Conservation (phyloP, 768 basidiomycete genomes). For the Hemileccinum impolitum region DNA sequence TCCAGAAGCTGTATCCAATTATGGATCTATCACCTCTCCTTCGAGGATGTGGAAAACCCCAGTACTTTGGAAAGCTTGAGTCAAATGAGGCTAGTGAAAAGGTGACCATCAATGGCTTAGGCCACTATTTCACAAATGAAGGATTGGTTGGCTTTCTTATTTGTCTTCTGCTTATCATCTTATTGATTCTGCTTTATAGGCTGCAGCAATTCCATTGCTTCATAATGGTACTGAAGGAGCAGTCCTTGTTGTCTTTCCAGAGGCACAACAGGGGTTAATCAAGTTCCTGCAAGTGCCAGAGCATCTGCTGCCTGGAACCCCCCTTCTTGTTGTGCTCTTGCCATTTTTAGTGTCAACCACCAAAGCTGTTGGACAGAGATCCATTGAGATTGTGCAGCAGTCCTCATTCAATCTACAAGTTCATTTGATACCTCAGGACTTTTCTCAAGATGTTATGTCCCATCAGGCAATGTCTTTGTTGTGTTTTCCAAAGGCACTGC, state of each 20-base stretch:
- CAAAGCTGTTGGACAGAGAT: slow-evolving; percentile 16
- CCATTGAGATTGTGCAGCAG: slow-evolving; percentile 9
- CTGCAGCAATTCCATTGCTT: slow-evolving; percentile 44
- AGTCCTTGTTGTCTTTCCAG: slow-evolving; percentile 54
- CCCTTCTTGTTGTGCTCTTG: slow-evolving; percentile 26
- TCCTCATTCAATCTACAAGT: not conserved
- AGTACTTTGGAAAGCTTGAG: slow-evolving; percentile 53
- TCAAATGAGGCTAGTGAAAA: slow-evolving; percentile 40
- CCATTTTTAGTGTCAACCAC: slow-evolving; percentile 22
- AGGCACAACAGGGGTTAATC: slow-evolving; percentile 32
- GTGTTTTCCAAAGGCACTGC: slow-evolving; percentile 45
- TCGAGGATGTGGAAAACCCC: slow-evolving; percentile 44
- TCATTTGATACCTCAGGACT: not conserved
- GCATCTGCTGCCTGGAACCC: slow-evolving; percentile 11
- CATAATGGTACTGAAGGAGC: slow-evolving; percentile 49
- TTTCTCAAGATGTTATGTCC: slow-evolving; percentile 13
- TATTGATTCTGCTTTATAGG: slow-evolving; percentile 32
- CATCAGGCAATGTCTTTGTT: slow-evolving; percentile 33
- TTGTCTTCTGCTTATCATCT: not conserved
- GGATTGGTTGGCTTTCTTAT: slow-evolving; percentile 40
- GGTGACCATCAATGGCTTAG: slow-evolving; percentile 39
- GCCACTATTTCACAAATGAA: slow-evolving; percentile 43
- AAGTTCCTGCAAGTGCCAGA: slow-evolving; percentile 42
- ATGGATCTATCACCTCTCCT: slow-evolving; percentile 46
- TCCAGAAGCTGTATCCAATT: slow-evolving; percentile 48